Conservation (phyloP, 2,329 filamentous ascomycete species). For the Aureobasidium sp. region DNA sequence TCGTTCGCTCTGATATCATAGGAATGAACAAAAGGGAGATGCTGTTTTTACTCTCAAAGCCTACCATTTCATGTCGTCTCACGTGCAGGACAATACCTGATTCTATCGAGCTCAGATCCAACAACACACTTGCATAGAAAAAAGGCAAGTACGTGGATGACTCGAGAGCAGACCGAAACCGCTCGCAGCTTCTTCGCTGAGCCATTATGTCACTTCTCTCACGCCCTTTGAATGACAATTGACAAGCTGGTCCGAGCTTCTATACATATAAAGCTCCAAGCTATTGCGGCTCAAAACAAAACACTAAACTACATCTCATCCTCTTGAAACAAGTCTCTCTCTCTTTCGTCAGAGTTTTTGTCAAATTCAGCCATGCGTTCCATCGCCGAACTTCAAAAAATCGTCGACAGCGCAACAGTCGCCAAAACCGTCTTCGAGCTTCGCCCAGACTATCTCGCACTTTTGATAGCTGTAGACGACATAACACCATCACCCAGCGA, state of each 20-base stretch:
- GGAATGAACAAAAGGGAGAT: neutral
- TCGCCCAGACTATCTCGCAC: constrained; percentile 33
- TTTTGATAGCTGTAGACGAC: constrained; percentile 30
- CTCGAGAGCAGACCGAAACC: neutral
- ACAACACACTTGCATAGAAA: neutral
- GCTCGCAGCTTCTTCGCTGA: neutral
- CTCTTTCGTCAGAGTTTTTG: too few relatives aligned
- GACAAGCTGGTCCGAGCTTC: neutral
- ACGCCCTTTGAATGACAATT: neutral
- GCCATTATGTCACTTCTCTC: neutral
- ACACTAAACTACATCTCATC: neutral
- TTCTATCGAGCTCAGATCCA: too few relatives aligned
- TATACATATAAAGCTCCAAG: neutral
- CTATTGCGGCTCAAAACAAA: neutral
- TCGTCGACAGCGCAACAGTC: neutral
- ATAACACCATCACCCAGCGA: constrained; percentile 30
- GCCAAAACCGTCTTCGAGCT: constrained; percentile 23
- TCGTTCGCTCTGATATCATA: neutral
- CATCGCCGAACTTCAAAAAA: neutral
- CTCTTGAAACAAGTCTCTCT: too few relatives aligned
- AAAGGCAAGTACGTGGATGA: neutral
- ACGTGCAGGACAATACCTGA: neutral
- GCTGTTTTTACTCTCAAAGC: neutral
- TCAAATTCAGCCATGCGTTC: neutral
- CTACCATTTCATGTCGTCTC: neutral